Evolutionary conservation across 805 yeast species (phyloP).

Genomic region (Alloascoidea africana): DNA sequence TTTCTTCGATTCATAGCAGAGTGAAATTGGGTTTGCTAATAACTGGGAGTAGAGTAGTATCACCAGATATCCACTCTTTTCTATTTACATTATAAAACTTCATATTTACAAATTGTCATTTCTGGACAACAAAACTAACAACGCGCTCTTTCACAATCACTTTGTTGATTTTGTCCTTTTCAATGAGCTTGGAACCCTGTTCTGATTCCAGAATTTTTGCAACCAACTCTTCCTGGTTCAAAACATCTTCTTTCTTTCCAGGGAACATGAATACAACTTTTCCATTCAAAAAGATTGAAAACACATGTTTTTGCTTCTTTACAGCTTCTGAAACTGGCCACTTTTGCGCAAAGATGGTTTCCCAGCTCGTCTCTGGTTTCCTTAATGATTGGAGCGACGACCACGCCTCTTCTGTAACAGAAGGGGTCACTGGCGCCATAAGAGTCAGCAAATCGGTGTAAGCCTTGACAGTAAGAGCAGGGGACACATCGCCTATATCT

Average conservation of each 20-base stretch:
- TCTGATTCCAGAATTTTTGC: constrained; percentile 17
- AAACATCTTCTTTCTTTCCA: constrained; percentile 14
- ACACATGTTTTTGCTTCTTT: too few species aligned
- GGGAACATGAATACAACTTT: too few species aligned
- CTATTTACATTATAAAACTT: too few species aligned
- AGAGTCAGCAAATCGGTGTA: constrained; percentile 40
- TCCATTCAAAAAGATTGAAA: too few species aligned
- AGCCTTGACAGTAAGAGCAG: constrained; percentile 29
- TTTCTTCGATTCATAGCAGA: too few species aligned
- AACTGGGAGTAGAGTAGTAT: too few species aligned
- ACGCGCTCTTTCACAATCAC: constrained; percentile 36
- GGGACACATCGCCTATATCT: constrained; percentile 17
- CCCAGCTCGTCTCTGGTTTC: constrained; percentile 18
- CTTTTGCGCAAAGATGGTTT: constrained; percentile 34
- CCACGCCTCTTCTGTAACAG: constrained; percentile 73
- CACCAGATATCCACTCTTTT: too few species aligned
- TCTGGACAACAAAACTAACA: constrained; percentile 25
- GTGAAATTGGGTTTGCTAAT: too few species aligned
- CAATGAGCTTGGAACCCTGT: constrained; percentile 24
- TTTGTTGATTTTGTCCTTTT: constrained; percentile 26
- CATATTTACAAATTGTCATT: too few species aligned
- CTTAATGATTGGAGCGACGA: constrained; percentile 29
- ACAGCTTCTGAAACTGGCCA: constrained; percentile 50
- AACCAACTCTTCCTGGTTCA: constrained; percentile 19
- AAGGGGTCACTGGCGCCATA: constrained; percentile 73